Evolutionary conservation across 225 moss, liverwort and hornwort species (phyloP).

Genomic region (Polytrichum commune): DNA sequence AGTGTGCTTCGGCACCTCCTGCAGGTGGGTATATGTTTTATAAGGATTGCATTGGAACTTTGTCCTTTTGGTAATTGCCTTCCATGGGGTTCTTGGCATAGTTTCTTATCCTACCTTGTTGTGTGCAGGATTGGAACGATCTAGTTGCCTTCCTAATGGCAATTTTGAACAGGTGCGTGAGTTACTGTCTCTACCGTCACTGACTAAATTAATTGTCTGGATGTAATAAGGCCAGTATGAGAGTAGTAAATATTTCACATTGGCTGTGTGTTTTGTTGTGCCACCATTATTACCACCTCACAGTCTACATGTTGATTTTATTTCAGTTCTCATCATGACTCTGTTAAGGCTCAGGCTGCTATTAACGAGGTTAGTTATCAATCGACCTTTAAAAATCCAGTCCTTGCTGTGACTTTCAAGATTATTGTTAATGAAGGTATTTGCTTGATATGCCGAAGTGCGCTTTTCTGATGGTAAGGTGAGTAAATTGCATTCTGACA

Average conservation of each 20-base stretch:
- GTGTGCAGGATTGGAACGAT: slow-evolving; percentile 75
- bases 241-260: no score
- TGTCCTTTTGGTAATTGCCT: neutral
- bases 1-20: slow-evolving; percentile 82
- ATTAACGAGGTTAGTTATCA: slow-evolving; percentile 81
- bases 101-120: neutral
- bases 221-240: no score
- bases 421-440: no score
- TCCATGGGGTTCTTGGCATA: no score
- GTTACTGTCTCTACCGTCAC: neutral
- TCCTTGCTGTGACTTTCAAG: no score
- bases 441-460: no score
- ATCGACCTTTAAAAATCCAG: neutral
- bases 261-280: no score
- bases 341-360: slow-evolving; percentile 96
- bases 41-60: neutral
- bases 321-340: slow-evolving; percentile 92
- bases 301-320: slow-evolving; percentile 15
- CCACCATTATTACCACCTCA: neutral
- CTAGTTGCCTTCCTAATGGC: slow-evolving; percentile 76
- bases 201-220: neutral
- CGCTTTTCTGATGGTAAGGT: no score
- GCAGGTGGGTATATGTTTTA: slow-evolving; percentile 48
- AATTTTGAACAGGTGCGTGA: slow-evolving; percentile 72
- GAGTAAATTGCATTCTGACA: neutral